Percentiles rank a stretch among this genome's conserved stretches.
These are phyloP conservation scores for Candida boidinii DNA, from an alignment of 805 yeast species.

Conservation along the genomic window DNA sequence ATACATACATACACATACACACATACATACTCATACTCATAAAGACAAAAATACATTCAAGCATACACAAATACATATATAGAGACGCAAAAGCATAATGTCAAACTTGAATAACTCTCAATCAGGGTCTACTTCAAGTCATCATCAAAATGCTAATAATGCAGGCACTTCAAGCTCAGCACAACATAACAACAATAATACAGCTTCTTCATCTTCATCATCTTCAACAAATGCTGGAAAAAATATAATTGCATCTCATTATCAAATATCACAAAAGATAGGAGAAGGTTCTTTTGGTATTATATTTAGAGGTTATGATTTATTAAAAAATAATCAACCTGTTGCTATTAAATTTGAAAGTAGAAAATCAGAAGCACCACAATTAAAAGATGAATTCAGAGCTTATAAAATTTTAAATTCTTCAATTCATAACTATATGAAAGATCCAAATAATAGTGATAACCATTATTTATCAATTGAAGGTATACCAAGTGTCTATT, in stretches of 20 bases:
- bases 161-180: too few species aligned
- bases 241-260: constrained; percentile 48
- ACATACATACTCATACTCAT: too few species aligned
- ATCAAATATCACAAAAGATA: constrained; percentile 73
- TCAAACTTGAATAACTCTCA: too few species aligned
- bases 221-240: neutral
- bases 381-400: constrained; percentile 70
- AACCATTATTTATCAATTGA: constrained; percentile 23
- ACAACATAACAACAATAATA: too few species aligned
- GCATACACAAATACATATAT: too few species aligned
- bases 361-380: constrained; percentile 76
- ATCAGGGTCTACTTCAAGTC: too few species aligned
- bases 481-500: constrained; percentile 79
- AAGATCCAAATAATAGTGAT: constrained; percentile 16
- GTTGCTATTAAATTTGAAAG: constrained; percentile 82
- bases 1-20: too few species aligned
- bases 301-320: constrained; percentile 72
- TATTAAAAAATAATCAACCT: constrained; percentile 47
- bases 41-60: too few species aligned
- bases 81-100: too few species aligned
- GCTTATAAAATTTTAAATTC: constrained; percentile 67
- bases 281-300: constrained; percentile 88
- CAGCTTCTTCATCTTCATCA: neutral
- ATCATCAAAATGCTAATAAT: too few species aligned
- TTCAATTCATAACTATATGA: constrained; percentile 26